Evolutionary conservation across 129 eudicot species (phyloP), one percentile per base, ranked within the genome.

Genomic region (Flaveria sonorensis): DNA sequence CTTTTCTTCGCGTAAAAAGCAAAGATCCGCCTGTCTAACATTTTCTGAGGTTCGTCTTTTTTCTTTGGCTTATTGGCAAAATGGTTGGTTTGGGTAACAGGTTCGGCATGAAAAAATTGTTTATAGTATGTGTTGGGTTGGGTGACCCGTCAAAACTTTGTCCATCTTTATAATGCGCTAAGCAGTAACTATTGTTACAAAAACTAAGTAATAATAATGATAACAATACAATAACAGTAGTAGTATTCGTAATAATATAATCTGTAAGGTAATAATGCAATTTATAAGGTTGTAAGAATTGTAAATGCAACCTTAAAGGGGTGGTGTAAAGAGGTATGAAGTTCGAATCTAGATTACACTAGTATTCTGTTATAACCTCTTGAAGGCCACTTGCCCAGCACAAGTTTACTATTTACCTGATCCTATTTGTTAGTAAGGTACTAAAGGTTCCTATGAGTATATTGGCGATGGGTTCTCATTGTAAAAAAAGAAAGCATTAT

Each of bases 11-110:
- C 78, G 96, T 56, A 92, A 92, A 77, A 92, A 81, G 74, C 70
- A 80, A 70, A 85, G 91, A 82, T 88, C 98, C 39, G 93, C 98
- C 16, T 92, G 96, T 3, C 77, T 92, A 55, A 89, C 98, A 15
- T 89, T 92, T 77, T 92, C 98, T 0, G 96, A 89, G 98, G 98
- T 92, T 68, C 50, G 85, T 67, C 63, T 75, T n/a, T 57, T 20
- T 26, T 13, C 24, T 36, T 36, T 36, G 0, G 43, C 19, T 70
- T 8, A 16, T 50, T 26, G 21, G 43, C 3, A 28, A 56, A 60
- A 12, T 0, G 68, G 19, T 13, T 28, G 12, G 65, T 10, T 61
- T 28, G 68, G 19, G 68, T 28, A 26, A 62, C 10, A 11, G 3
- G 19, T 21, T 26, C 18, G 24, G 10, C 42, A 24, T 61, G 43